Percentiles rank a stretch among this genome's conserved stretches.
phyloP scores from a whole-genome alignment of 257 asterid species.

The Jacaranda mimosifolia region DNA sequence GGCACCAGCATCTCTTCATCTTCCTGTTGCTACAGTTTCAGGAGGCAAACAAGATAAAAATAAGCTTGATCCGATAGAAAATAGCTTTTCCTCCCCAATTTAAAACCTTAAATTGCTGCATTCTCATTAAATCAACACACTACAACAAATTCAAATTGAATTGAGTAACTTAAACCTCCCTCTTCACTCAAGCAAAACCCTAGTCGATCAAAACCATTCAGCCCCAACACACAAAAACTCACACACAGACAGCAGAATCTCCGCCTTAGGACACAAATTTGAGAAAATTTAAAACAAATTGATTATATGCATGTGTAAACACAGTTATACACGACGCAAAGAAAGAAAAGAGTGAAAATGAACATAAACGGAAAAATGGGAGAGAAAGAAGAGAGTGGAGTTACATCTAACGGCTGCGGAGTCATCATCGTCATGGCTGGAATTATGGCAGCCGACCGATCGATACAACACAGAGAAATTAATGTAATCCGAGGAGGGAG shows the following conservation, averaged over 20 bases:
- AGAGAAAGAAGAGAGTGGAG: conserved; percentile 37
- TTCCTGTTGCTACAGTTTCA: conserved; percentile 68
- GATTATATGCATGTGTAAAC: conserved; percentile 30
- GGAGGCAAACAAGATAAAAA: conserved; percentile 19
- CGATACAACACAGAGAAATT: conserved; percentile 53
- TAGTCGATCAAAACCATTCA: conserved; percentile 58
- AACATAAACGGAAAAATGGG: conserved; percentile 24
- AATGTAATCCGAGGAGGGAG: conserved; percentile 34
- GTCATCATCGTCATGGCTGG: conserved; percentile 84
- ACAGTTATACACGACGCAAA: conserved; percentile 22
- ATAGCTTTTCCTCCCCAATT: conserved; percentile 36
- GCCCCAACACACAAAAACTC: conserved; percentile 25
- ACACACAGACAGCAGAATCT: conserved; percentile 20
- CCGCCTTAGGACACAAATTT: conserved; percentile 6
- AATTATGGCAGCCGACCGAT: conserved; percentile 55
- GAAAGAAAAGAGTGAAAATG: not conserved
- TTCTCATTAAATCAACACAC: conserved; percentile 38
- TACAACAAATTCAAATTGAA: conserved; percentile 34
- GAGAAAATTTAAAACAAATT: conserved; percentile 30
- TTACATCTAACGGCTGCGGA: conserved; percentile 90
- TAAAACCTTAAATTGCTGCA: conserved; percentile 36
- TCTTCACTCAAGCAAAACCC: conserved; percentile 56
- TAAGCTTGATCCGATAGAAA: conserved; percentile 54
- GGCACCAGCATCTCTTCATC: conserved; percentile 98
- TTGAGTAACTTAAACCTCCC: conserved; percentile 46